phyloP scores from a whole-genome alignment of 805 yeast species.

The Sungouiozyma ichnusensis region DNA sequence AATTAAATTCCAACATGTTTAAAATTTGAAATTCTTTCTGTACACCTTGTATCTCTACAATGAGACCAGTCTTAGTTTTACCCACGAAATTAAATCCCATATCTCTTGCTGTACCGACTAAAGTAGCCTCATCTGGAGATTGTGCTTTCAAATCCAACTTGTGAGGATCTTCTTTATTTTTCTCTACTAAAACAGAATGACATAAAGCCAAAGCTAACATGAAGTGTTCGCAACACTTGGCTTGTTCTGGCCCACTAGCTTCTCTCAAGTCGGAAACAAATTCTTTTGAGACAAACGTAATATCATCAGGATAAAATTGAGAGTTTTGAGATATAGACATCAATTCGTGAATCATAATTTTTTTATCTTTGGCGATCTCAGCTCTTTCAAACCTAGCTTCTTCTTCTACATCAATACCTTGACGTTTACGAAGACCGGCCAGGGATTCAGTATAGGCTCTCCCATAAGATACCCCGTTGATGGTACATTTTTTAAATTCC shows the following conservation, averaged over 20 bases:
- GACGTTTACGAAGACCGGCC: constrained; percentile 67
- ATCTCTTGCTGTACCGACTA: constrained; percentile 72
- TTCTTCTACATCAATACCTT: constrained; percentile 62
- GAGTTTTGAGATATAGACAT: constrained; percentile 30
- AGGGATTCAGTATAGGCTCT: constrained; percentile 75
- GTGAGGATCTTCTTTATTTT: constrained; percentile 47
- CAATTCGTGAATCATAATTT: constrained; percentile 44
- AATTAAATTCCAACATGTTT: constrained; percentile 66
- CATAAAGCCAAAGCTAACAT: constrained; percentile 69
- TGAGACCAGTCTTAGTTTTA: constrained; percentile 56
- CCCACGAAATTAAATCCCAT: constrained; percentile 59
- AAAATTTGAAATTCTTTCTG: constrained; percentile 61
- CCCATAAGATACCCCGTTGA: constrained; percentile 64
- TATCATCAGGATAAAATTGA: constrained; percentile 43
- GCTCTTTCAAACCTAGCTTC: constrained; percentile 44
- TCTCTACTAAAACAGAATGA: constrained; percentile 67
- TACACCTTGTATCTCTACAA: constrained; percentile 60
- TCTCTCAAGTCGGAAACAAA: constrained; percentile 56
- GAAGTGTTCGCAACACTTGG: constrained; percentile 55
- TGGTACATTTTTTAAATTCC: constrained; percentile 77
- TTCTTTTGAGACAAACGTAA: constrained; percentile 59
- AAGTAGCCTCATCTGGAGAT: constrained; percentile 81
- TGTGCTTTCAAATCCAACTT: constrained; percentile 58
- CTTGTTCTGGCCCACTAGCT: constrained; percentile 35
- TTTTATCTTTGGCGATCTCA: constrained; percentile 47